A percentile compares a stretch with the other conserved stretches of the same genome.
Evolutionary conservation across 768 basidiomycete genomes (phyloP).

Genomic region (Ephemerocybe angulata): DNA sequence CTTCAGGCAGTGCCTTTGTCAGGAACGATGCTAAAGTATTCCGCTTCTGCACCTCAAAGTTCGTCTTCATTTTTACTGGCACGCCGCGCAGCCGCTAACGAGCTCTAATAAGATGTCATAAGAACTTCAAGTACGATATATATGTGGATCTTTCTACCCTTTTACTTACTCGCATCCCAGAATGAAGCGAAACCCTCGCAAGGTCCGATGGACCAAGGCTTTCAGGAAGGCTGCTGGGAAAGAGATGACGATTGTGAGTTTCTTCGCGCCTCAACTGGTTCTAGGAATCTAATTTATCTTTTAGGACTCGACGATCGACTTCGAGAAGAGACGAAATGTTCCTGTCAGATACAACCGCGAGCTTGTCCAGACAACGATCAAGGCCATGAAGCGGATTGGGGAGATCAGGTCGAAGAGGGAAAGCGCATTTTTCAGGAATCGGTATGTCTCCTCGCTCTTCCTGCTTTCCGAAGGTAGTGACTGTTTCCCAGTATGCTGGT

Average conservation of each 20-base stretch:
- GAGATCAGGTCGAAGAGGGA: conserved; percentile 92
- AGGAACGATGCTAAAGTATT: conserved; percentile 98
- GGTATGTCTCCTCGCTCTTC: conserved; percentile 36
- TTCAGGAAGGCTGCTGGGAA: conserved; percentile 98
- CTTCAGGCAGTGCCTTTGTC: conserved; percentile 85
- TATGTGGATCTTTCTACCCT: not conserved
- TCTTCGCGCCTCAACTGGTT: not conserved
- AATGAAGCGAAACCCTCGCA: conserved; percentile 99
- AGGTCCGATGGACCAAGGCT: conserved; percentile 99
- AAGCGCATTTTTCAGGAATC: conserved; percentile 93
- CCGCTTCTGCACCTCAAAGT: conserved; percentile 98
- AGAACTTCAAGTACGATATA: conserved; percentile 90
- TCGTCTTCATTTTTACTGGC: conserved; percentile 29
- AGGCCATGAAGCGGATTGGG: conserved; percentile 92
- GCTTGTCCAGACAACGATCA: conserved; percentile 85
- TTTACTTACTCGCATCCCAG: conserved; percentile 34
- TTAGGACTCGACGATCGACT: conserved; percentile 97
- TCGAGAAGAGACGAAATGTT: conserved; percentile 97
- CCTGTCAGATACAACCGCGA: conserved; percentile 97
- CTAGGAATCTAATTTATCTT: not conserved
- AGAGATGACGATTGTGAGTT: conserved; percentile 96
- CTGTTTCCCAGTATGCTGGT: conserved; percentile 67
- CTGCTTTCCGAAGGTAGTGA: not conserved
- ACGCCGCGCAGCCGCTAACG: no score
- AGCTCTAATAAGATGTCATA: conserved; percentile 99